Percentiles rank a stretch among this genome's conserved stretches.
Evolutionary conservation across 169 alveolate genomes (phyloP).

Genomic region (Plasmodium vinckei): DNA sequence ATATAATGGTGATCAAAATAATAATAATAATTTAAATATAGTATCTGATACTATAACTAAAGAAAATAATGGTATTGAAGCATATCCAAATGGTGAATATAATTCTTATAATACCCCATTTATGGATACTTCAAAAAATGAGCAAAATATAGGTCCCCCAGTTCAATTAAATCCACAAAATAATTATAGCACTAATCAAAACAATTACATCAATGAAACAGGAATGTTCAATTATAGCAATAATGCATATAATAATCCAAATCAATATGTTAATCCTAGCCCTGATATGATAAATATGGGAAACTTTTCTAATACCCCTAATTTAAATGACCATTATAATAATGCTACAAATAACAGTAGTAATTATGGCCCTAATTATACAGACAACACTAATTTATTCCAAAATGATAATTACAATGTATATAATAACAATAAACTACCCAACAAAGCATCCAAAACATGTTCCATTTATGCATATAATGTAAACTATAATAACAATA

Average conservation of each 20-base stretch:
- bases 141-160: background rate
- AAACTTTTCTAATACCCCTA: background rate
- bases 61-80: conserved; percentile 31
- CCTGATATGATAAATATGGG: background rate
- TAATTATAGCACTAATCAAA: background rate
- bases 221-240: background rate
- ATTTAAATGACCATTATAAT: conserved; percentile 14
- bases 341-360: background rate
- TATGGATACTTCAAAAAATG: background rate
- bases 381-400: background rate
- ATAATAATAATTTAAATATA: conserved; percentile 3
- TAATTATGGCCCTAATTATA: background rate
- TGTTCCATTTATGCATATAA: conserved; percentile 52
- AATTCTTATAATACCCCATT: background rate
- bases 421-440: conserved; percentile 3
- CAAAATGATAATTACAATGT: background rate
- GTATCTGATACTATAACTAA: conserved; percentile 15
- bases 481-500: conserved; percentile 14
- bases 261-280: background rate
- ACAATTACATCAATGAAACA: background rate
- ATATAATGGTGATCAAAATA: conserved; percentile 1
- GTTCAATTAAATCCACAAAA: background rate
- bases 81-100: conserved; percentile 1
- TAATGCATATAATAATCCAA: background rate
- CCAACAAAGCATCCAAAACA: conserved; percentile 4